These are phyloP conservation scores for Cyberlindnera veronae DNA, from an alignment of 805 yeast genomes.

Conservation along the genomic window DNA sequence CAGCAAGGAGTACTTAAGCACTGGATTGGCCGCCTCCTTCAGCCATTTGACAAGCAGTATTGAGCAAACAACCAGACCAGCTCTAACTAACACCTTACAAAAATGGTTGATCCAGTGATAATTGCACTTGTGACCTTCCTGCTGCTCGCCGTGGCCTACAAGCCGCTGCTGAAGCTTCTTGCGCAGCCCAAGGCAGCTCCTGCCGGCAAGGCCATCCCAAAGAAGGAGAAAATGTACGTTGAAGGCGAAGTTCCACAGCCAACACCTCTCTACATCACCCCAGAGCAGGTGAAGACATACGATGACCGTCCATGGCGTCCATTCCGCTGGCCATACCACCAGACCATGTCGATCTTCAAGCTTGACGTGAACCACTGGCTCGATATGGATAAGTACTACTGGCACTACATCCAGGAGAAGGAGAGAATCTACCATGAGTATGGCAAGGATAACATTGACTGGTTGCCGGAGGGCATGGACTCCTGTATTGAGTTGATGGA, in stretches of 20 bases:
- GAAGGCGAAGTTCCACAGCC: slow-evolving; percentile 32
- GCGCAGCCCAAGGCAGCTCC: slow-evolving; percentile 7
- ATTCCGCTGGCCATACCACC: slow-evolving; percentile 77
- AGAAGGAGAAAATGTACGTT: slow-evolving; percentile 8
- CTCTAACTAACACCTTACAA: not conserved
- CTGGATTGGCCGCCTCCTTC: not conserved
- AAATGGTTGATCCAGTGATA: slow-evolving; percentile 14
- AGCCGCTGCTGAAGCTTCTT: slow-evolving; percentile 12
- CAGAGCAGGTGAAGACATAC: slow-evolving; percentile 60
- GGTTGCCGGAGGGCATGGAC: slow-evolving; percentile 62
- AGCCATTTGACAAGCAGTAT: not conserved
- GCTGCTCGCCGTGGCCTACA: slow-evolving; percentile 10
- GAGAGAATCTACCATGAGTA: slow-evolving; percentile 52
- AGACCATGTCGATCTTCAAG: slow-evolving; percentile 71
- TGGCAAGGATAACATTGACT: slow-evolving; percentile 60
- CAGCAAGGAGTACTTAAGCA: too few relatives aligned
- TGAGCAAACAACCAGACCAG: not conserved
- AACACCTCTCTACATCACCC: slow-evolving; percentile 59
- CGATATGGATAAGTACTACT: slow-evolving; percentile 74
- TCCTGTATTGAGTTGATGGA: slow-evolving; percentile 64
- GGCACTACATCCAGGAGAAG: slow-evolving; percentile 63
- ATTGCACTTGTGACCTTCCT: slow-evolving; percentile 8
- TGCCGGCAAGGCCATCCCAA: slow-evolving; percentile 8
- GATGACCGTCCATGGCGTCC: slow-evolving; percentile 83
- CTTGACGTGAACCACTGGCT: slow-evolving; percentile 75